Evolutionary conservation across 1,284 basidiomycete species (phyloP).

Genomic region (Wallemia ichthyophaga): DNA sequence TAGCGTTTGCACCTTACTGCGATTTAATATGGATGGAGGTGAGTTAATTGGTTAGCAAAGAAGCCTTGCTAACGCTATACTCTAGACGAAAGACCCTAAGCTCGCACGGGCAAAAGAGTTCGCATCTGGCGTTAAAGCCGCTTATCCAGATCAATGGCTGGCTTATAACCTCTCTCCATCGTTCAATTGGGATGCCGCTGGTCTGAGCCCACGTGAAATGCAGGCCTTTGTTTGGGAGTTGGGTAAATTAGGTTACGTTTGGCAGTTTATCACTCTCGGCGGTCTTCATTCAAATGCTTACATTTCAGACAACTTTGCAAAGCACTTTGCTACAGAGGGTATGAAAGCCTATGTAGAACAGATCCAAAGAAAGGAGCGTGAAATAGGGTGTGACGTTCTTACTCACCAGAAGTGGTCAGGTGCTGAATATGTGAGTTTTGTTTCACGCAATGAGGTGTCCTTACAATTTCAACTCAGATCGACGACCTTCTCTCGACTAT

Average conservation of each 20-base stretch:
- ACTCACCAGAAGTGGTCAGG: slow-evolving; percentile 52
- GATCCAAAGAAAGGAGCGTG: slow-evolving; percentile 18
- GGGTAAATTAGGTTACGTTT: slow-evolving; percentile 50
- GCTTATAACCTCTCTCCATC: slow-evolving; percentile 79
- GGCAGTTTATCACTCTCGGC: slow-evolving; percentile 96
- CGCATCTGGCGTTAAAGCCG: slow-evolving; percentile 52
- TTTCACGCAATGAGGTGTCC: neutral
- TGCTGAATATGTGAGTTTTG: slow-evolving; percentile 43
- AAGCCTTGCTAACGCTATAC: neutral
- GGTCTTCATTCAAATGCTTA: slow-evolving; percentile 92
- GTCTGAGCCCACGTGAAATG: slow-evolving; percentile 59
- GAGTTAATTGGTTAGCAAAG: slow-evolving; percentile 21
- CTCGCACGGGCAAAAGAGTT: slow-evolving; percentile 78
- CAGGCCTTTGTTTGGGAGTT: slow-evolving; percentile 72
- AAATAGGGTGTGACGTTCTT: slow-evolving; percentile 18
- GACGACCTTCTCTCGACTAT: slow-evolving; percentile 78
- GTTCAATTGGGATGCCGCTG: slow-evolving; percentile 72
- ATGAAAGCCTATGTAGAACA: slow-evolving; percentile 30
- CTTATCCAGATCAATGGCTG: slow-evolving; percentile 59
- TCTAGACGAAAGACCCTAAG: slow-evolving; percentile 93
- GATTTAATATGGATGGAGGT: slow-evolving; percentile 26
- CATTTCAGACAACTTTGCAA: slow-evolving; percentile 78
- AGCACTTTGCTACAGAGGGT: slow-evolving; percentile 50
- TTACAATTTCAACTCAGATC: neutral
- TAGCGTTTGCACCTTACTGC: slow-evolving; percentile 76